Base-by-base conservation (phyloP, 805 yeast genomes). In the Torulaspora gathmanii region DNA sequence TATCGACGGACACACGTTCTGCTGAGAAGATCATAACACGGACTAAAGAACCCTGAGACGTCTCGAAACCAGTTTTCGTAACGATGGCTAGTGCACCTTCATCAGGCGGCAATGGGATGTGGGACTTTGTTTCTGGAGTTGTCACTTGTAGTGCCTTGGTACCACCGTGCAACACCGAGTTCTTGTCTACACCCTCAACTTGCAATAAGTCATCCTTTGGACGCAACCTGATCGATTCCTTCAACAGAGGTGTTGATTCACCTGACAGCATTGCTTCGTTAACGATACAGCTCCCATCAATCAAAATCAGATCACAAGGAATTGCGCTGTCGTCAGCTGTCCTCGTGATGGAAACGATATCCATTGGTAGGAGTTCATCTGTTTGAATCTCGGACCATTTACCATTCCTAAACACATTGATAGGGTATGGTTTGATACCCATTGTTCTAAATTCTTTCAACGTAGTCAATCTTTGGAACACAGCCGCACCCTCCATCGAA, bases 201-300 rank as follows among this genome's bases (percentile, higher is more conserved):
- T 86, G 86, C 53, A 89, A 71, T 6, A 53, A 55, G 45, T 86
- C 96, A 15, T 74, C 68, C 26, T 72, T 69, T 22, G 95, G 95
- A 69, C 99, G 86, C 55, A 86, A 77, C 53, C 79, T 80, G 53
- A 90, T 79, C 2, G 96, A 86, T 68, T 93, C 99, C 63, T 93
- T 93, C 62, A 93, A 79, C 56, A 93, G 73, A 5, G 99, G 99
- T 35, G 99, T 93, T 5, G 97, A 89, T 71, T 93, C 99, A 65
- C 99, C 99, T 4, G 96, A 87, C 45, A 93, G 80, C 99, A 93
- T 93, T 19, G 99, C 99, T 74, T 93, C 99, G 63, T 93, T 93
- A 37, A 93, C 95, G 61, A 93, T 93, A 54, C 95, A 93, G 15
- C 95, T 77, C 42, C 99, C 99, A 57, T 83, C 90, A 41, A 87